Conservation (phyloP, 306 rosid species). For the Comarum palustre region DNA sequence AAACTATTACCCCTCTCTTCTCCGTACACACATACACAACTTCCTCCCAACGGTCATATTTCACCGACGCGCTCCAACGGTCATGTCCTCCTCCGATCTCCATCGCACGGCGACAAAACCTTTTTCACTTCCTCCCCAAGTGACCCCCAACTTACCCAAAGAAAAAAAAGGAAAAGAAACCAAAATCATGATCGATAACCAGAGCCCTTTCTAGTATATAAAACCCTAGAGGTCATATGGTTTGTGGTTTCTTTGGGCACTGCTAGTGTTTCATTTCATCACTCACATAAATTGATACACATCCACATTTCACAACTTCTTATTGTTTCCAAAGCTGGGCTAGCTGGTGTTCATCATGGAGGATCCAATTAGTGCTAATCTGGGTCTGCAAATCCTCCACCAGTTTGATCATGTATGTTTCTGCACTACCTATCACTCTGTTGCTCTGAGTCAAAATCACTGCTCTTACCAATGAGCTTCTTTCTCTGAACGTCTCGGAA, state of each 20-base stretch:
- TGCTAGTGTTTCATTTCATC: constrained; percentile 13
- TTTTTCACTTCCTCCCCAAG: constrained; percentile 26
- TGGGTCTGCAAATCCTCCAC: constrained; percentile 50
- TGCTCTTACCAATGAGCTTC: constrained; percentile 45
- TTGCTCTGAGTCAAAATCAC: constrained; percentile 32
- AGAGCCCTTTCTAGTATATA: constrained; percentile 19
- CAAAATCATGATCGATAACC: constrained; percentile 35
- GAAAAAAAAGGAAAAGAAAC: constrained; percentile 21
- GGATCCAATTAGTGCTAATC: constrained; percentile 44
- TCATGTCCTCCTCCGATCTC: constrained; percentile 59
- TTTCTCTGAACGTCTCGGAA: constrained; percentile 67
- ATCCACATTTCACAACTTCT: constrained; percentile 35
- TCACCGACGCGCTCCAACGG: constrained; percentile 59
- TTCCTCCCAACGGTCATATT: constrained; percentile 68
- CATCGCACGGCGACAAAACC: constrained; percentile 39
- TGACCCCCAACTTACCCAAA: constrained; percentile 29
- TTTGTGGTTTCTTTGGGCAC: constrained; percentile 53
- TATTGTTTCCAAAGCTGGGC: constrained; percentile 30
- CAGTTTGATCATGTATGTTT: constrained; percentile 60
- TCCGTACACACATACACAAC: constrained; percentile 46
- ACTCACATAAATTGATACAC: neutral
- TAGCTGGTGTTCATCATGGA: constrained; percentile 43
- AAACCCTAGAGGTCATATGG: constrained; percentile 33
- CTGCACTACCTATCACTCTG: constrained; percentile 36
- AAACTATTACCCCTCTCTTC: neutral